phyloP scores from a whole-genome alignment of 371 early-diverging fungal genomes.

The Fennellomyces sp. region DNA sequence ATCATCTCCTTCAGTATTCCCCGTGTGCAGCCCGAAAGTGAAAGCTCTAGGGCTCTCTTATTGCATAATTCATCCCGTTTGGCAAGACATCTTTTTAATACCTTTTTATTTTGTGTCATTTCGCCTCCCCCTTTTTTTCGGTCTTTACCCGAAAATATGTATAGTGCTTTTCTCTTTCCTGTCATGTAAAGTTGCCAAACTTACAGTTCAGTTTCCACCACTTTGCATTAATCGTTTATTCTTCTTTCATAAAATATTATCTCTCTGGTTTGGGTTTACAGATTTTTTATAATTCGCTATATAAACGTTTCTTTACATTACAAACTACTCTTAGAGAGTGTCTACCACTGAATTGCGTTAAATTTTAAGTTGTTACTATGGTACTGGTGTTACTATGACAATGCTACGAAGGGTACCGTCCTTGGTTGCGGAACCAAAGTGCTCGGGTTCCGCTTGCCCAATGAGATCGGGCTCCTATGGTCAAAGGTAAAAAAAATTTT shows the following conservation, averaged over 20 bases:
- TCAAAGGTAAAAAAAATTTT: slow-evolving; percentile 10
- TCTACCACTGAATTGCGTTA: no score
- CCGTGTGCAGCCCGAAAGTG: not conserved
- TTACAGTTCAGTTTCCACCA: not conserved
- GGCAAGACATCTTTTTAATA: not conserved
- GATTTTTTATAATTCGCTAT: no score
- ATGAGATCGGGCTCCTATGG: no score
- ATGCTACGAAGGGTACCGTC: no score
- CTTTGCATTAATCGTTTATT: no score
- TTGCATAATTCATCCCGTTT: slow-evolving; percentile 1
- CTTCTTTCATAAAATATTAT: no score
- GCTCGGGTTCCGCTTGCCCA: not conserved
- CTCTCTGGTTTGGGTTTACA: no score
- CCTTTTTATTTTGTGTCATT: slow-evolving; percentile 1
- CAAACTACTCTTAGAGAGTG: no score
- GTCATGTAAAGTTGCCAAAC: not conserved
- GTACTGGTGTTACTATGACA: no score
- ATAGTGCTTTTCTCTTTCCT: not conserved
- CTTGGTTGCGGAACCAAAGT: not conserved
- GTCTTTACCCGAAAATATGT: not conserved
- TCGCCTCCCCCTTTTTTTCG: not conserved
- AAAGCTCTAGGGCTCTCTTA: not conserved
- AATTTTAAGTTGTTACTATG: no score
- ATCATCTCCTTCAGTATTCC: not conserved
- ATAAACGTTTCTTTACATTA: no score